Base-by-base conservation (phyloP, 1,284 basidiomycete species). In the Trichosporon sp. region DNA sequence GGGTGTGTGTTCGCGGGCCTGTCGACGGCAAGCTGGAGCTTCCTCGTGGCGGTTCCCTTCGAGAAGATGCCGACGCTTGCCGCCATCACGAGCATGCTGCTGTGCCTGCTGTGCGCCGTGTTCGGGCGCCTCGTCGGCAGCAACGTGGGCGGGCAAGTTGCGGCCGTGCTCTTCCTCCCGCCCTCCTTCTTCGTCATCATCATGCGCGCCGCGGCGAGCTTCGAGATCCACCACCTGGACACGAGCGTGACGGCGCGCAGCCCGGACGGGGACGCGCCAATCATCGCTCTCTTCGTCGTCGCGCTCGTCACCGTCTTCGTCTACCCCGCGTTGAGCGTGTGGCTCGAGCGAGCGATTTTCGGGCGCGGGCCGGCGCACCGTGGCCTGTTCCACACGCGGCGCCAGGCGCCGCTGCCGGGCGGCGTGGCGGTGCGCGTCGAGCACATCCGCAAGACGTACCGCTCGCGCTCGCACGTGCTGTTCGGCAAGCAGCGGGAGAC, bases 131-230 rank as follows among this genome's bases (percentile, higher is more conserved):
- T 89, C 0, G 85, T 86, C 1, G 79, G 83, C 2, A 87, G 85
- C 8, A 85, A 81, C 1, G 84, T 82, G 1, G 87, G 87, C 7
- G 86, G 88, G 66, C 74, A 77, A 66, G 65, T 75, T 29, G 83
- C 91, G 34, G 89, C 90, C 74, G 87, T 89, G 0, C 75, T 93
- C 64, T 80, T 92, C 44, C 91, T 92, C 77, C 91, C 91, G 0
- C 89, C 91, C 0, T 86, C 87, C 12, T 92, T 88, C 78, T 92
- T 90, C 74, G 85, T 91, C 18, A 92, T 91, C 73, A 87, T 88
- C n/a, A 86, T 88, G 27, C 86, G 89, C 60, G 87, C 86, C 1
- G 86, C 91, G 3, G 87, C 87, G 66, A 88, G 89, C 7, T 92
- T 86, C 74, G 91, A 92, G 79, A 85, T 86, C 62, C 81, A 88